Evolutionary conservation across 2,329 filamentous ascomycete genomes (phyloP).

Genomic region (Penicillium sp.): DNA sequence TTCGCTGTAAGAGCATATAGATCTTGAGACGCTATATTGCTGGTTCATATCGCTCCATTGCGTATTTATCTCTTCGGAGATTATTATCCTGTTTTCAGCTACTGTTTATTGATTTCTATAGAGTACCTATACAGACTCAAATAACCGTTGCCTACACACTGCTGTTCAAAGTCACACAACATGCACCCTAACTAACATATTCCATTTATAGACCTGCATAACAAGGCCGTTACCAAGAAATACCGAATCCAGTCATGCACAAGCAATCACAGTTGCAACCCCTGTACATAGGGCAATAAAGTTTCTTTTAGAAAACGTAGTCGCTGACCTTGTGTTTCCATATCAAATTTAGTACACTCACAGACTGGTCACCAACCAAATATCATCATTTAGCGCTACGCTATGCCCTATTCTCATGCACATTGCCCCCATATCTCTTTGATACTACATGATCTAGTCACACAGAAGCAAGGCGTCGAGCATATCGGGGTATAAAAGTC

Average conservation of each 20-base stretch:
- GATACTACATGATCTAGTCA: not conserved
- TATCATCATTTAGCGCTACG: slow-evolving; percentile 1
- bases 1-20: too few species aligned
- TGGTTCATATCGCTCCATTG: too few species aligned
- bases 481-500: slow-evolving; percentile 1
- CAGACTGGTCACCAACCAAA: not conserved
- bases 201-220: not conserved
- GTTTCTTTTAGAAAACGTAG: not conserved
- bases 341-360: not conserved
- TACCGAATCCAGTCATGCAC: not conserved
- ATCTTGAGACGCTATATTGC: too few species aligned
- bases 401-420: not conserved
- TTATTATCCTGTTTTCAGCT: not conserved
- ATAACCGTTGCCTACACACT: not conserved
- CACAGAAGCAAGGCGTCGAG: not conserved
- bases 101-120: not conserved
- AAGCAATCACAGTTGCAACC: slow-evolving; percentile 4
- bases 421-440: not conserved
- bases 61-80: not conserved
- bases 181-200: not conserved
- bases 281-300: not conserved
- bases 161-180: not conserved
- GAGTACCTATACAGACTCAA: not conserved
- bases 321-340: not conserved
- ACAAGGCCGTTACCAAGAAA: not conserved